These are phyloP conservation scores for Lactarius indigo DNA, from an alignment of 768 basidiomycete species.

Conservation along the genomic window DNA sequence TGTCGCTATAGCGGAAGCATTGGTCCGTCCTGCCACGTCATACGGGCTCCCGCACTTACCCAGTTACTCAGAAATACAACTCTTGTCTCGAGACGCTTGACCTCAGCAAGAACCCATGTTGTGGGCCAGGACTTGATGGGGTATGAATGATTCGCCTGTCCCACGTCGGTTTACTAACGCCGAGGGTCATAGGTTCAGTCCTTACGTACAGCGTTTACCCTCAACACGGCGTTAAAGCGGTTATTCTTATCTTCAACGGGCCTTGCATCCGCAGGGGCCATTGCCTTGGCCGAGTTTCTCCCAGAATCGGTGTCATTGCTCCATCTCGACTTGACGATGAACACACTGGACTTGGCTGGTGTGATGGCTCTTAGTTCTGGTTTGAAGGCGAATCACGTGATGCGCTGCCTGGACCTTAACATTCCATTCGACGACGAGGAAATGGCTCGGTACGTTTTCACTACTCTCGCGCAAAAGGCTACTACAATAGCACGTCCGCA, in stretches of 20 bases:
- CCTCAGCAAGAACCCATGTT: slow-evolving; percentile 89
- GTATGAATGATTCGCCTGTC: slow-evolving; percentile 42
- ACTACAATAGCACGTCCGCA: slow-evolving; percentile 23
- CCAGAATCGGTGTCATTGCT: slow-evolving; percentile 84
- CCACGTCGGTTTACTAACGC: slow-evolving; percentile 2
- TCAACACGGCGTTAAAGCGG: slow-evolving; percentile 88
- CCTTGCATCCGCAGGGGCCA: slow-evolving; percentile 81
- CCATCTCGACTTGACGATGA: slow-evolving; percentile 87
- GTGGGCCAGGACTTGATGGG: slow-evolving; percentile 86
- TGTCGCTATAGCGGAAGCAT: slow-evolving; percentile 77
- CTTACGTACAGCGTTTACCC: slow-evolving; percentile 86
- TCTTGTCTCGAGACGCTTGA: slow-evolving; percentile 91
- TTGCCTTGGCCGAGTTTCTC: slow-evolving; percentile 93
- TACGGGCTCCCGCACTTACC: not conserved
- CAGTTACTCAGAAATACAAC: slow-evolving; percentile 80
- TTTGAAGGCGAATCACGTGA: slow-evolving; percentile 75
- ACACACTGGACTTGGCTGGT: slow-evolving; percentile 81
- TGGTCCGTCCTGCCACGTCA: slow-evolving; percentile 50
- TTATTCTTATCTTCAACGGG: slow-evolving; percentile 85
- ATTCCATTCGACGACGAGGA: slow-evolving; percentile 84
- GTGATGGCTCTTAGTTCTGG: slow-evolving; percentile 90
- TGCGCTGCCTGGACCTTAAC: slow-evolving; percentile 91
- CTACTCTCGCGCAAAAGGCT: not conserved
- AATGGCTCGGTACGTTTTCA: slow-evolving; percentile 57
- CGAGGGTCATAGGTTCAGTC: slow-evolving; percentile 64